These are phyloP conservation scores for Leonotis leonurus DNA, from an alignment of 257 asterid genomes.

Conservation along the genomic window DNA sequence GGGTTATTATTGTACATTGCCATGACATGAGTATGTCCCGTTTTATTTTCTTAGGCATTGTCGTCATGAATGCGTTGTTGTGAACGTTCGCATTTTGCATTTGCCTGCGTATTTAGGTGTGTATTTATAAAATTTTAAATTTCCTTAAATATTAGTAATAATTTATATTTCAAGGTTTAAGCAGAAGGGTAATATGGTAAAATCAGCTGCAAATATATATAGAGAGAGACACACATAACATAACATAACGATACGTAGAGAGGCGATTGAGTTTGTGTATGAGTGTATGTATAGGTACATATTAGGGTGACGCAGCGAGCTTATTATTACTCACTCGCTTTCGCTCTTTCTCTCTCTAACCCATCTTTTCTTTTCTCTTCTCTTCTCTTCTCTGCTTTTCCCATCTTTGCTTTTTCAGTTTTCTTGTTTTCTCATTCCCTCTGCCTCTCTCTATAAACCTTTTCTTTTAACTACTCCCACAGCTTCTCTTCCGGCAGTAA, in stretches of 20 bases:
- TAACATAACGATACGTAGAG: too few relatives aligned
- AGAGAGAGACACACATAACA: too few relatives aligned
- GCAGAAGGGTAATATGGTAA: too few relatives aligned
- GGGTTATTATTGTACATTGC: background rate
- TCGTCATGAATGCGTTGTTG: conserved; percentile 1
- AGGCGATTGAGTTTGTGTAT: conserved; percentile 4
- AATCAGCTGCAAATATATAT: too few relatives aligned
- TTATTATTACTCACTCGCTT: background rate
- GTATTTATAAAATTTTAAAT: too few relatives aligned
- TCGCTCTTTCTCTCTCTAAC: conserved; percentile 12
- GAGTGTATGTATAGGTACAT: too few relatives aligned
- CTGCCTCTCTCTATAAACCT: conserved; percentile 3
- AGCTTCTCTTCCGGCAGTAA: too few relatives aligned
- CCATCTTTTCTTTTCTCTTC: conserved; percentile 21
- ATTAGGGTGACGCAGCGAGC: too few relatives aligned
- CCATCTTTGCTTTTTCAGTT: conserved; percentile 22
- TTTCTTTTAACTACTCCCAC: conserved; percentile 10
- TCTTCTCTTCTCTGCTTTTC: conserved; percentile 3
- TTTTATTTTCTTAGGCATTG: background rate
- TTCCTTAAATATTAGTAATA: too few relatives aligned
- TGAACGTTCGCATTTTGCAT: background rate
- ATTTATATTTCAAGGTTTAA: too few relatives aligned
- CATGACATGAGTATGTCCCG: too few relatives aligned
- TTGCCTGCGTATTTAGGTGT: too few relatives aligned
- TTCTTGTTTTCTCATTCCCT: conserved; percentile 14